Percentiles rank a stretch among this genome's conserved stretches.
Evolutionary conservation across 306 rosid species (phyloP).

Genomic region (Lagenaria siceraria): DNA sequence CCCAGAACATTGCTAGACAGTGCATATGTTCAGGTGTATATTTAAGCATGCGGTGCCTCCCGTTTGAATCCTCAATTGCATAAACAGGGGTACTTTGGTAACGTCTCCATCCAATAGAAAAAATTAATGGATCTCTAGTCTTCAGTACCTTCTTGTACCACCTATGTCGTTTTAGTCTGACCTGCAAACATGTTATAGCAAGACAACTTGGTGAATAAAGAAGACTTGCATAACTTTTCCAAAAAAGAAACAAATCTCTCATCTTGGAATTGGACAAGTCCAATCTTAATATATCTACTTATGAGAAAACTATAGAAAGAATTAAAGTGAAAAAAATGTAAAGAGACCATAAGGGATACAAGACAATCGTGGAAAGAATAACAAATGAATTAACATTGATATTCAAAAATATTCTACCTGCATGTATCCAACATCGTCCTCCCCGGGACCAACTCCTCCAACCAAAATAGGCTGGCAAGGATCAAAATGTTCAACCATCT

Average conservation of each 20-base stretch:
- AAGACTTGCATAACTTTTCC: slow-evolving; percentile 3
- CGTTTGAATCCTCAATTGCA: slow-evolving; percentile 76
- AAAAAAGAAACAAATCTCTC: not conserved
- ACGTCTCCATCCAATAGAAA: slow-evolving; percentile 96
- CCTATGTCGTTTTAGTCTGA: slow-evolving; percentile 79
- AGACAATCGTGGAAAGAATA: not conserved
- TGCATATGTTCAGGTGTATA: slow-evolving; percentile 96
- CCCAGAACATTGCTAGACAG: slow-evolving; percentile 90
- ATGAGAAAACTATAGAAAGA: not conserved
- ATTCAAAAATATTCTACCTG: slow-evolving; percentile 40
- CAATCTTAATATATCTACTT: not conserved
- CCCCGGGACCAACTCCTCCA: slow-evolving; percentile 85
- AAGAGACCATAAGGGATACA: not conserved
- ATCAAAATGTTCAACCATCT: slow-evolving; percentile 77
- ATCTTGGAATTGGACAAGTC: not conserved
- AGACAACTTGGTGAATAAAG: not conserved
- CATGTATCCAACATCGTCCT: slow-evolving; percentile 86
- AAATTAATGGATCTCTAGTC: slow-evolving; percentile 77
- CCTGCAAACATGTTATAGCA: slow-evolving; percentile 31
- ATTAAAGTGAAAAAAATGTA: not conserved
- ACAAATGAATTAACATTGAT: not conserved
- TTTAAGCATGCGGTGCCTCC: slow-evolving; percentile 89
- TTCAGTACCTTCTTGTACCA: slow-evolving; percentile 91
- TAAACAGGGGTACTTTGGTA: slow-evolving; percentile 87
- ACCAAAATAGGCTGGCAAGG: slow-evolving; percentile 84